Base-by-base conservation (phyloP, 805 yeast genomes). In the Ogataea dorogensis region DNA sequence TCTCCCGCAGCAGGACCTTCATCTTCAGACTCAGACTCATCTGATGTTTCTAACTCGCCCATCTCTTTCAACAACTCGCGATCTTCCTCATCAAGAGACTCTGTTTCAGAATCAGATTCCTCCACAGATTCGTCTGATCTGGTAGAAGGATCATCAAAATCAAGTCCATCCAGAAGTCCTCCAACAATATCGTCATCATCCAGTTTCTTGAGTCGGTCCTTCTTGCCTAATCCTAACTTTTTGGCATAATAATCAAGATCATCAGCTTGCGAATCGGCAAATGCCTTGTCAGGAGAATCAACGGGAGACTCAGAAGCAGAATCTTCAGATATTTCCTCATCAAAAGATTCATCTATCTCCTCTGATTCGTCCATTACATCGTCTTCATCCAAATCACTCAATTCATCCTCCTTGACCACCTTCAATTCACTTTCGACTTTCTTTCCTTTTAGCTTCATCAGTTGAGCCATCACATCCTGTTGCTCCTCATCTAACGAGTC, bases 181-280 rank as follows among this genome's bases (percentile, higher is more conserved):
- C 85, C 95, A 31, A 88, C 67, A 2, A 81, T 74, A 59, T 87
- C 96, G 52, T 82, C 84, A 10, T 78, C 87, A 24, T 71, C 79
- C 3, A 54, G 54, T 44, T 72, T 73, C 24, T 69, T 61, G 30
- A 81, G 64, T 11, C 67, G 68, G 36, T 69, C 71, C 0, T 77
- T 75, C 45, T 78, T 78, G 38, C 67, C 68, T 48, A 85, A 57
- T 1, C 94, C 94, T 7, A 89, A 66, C 51, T 84, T 81, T 44
- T 81, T 82, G 3, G 96, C 89, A 57, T 87, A 89, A 53, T 81
- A 86, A 27, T 73, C 77, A 62, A 85, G 79, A 36, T 89, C 95
- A 38, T 76, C 80, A 41, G 86, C 94, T 47, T 72, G 69, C 31
- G 64, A 62, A 47, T 74, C 53, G 21, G 71, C 60, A 5, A 72